Evolutionary conservation across 192 early-diverging fungal species (phyloP).

Genomic region (Coemansia guatemalensis): DNA sequence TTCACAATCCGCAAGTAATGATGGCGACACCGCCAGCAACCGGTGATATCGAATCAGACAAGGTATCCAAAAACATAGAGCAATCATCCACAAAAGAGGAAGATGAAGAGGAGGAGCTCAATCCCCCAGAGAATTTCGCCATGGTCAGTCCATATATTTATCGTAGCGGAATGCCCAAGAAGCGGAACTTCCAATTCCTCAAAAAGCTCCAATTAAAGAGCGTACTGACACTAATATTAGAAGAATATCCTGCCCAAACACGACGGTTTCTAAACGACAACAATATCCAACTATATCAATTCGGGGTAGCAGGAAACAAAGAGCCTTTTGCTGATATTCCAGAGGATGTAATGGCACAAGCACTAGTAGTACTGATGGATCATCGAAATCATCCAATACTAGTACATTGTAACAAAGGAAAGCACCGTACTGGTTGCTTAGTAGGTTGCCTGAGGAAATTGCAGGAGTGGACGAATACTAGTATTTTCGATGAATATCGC

Average conservation of each 20-base stretch:
- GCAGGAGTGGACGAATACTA: conserved; percentile 91
- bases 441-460: conserved; percentile 93
- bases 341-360: conserved; percentile 45
- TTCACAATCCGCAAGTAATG: too few relatives aligned
- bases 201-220: conserved; percentile 83
- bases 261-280: conserved; percentile 79
- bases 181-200: conserved; percentile 89
- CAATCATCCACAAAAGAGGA: too few relatives aligned
- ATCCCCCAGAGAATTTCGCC: conserved; percentile 93
- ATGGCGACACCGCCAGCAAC: too few relatives aligned
- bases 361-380: conserved; percentile 47
- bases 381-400: conserved; percentile 79
- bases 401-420: conserved; percentile 98
- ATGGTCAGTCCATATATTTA: conserved; percentile 96
- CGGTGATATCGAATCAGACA: too few relatives aligned
- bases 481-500: conserved; percentile 98
- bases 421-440: conserved; percentile 96
- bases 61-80: too few relatives aligned
- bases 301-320: conserved; percentile 92
- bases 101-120: conserved; percentile 55
- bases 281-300: conserved; percentile 80
- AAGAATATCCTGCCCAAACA: conserved; percentile 90
- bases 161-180: conserved; percentile 89
- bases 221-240: conserved; percentile 90
- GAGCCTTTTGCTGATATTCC: conserved; percentile 57